phyloP scores from a whole-genome alignment of 148 eudicot genomes.

The Dysphania ambrosioides region DNA sequence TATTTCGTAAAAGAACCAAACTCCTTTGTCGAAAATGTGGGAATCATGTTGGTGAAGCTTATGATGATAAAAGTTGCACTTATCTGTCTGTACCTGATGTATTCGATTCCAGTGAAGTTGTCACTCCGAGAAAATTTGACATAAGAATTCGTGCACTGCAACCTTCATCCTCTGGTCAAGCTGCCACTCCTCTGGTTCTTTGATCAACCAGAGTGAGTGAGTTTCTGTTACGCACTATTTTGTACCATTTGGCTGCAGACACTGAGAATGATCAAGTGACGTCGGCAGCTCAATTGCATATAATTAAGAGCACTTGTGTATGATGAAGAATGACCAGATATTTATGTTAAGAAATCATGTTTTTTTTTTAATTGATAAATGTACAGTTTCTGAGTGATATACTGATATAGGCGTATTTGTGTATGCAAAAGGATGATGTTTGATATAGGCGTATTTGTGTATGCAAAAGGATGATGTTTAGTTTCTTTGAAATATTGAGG shows the following conservation, averaged over 20 bases:
- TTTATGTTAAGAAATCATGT: not conserved
- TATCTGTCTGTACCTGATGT: constrained; percentile 44
- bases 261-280: not conserved
- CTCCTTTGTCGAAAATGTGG: constrained; percentile 79
- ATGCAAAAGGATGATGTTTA: not conserved
- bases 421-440: not conserved
- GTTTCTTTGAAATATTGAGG: too few species aligned
- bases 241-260: not conserved
- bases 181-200: constrained; percentile 38
- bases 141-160: constrained; percentile 64
- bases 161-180: constrained; percentile 47
- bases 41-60: constrained; percentile 52
- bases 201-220: constrained; percentile 21
- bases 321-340: not conserved
- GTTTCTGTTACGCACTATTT: not conserved
- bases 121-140: constrained; percentile 43
- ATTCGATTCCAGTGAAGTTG: constrained; percentile 35
- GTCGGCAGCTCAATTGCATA: constrained; percentile 14
- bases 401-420: not conserved
- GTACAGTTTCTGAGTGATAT: constrained; percentile 22
- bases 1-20: constrained; percentile 54
- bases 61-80: constrained; percentile 31
- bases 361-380: constrained; percentile 8
- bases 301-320: constrained; percentile 7
- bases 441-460: not conserved